Base-by-base conservation (phyloP, 768 basidiomycete species). In the Psilocybe azurescens region DNA sequence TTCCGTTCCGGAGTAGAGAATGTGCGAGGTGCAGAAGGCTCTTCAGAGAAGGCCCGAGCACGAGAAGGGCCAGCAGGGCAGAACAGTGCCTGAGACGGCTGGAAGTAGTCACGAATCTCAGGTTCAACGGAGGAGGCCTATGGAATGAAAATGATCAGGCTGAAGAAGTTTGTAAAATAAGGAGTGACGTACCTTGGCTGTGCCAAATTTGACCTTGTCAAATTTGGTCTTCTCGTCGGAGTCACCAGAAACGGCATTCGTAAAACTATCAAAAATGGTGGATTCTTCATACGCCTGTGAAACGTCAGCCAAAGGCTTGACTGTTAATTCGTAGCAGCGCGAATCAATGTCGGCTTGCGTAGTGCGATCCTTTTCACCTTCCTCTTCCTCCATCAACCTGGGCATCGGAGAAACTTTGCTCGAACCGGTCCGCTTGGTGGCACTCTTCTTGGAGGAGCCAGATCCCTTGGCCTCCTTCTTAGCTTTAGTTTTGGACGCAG, bases 271-370 rank as follows among this genome's bases (percentile, higher is more conserved):
- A 32, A 76, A 68, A 29, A 72, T 72, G 18, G 75, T 65, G 61
- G 69, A 66, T 30, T 77, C 75, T 52, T 88, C 87, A 69, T 89
- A 91, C 0, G 91, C 91, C 63, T 83, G 79, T 46, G 81, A 89
- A 52, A 93, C 86, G 72, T 93, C 91, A 39, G 91, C 91, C 66
- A 93, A 74, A 48, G 91, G 91, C 68, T 83, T 78, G 65, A 93
- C 91, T 4, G 91, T 93, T 65, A 93, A 71, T 68, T 91, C 91
- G 69, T 92, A 91, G 75, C 91, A 92, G 53, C 83, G 84, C n/a
- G 91, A 85, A 67, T 91, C 86, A 56, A 89, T 86, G 46, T 79
- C 74, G 3, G 79, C 80, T 69, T 91, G 88, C 14, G 79, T 70
- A 39, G 81, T 62, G 16, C 70, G 73, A 65, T 75, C 69, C 64